Base-by-base conservation (phyloP, 1,284 basidiomycete species). In the Malassezia arunalokei region DNA sequence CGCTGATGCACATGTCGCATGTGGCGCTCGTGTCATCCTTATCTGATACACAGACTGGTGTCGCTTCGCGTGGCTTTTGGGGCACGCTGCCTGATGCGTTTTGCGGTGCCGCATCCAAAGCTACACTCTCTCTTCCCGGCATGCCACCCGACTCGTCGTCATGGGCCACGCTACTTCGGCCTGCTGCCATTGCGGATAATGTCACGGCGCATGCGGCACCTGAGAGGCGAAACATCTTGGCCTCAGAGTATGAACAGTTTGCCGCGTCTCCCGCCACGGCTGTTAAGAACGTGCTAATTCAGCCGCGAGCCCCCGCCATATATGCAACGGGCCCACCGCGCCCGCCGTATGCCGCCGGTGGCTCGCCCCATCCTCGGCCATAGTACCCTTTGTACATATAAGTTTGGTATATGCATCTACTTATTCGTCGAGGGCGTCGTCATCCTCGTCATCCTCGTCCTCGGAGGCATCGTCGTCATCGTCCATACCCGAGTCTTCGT, bases 1-100 rank as follows among this genome's bases (percentile, higher is more conserved):
- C 11, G 39, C 31, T 35, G 43, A 54, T 14, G 38, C 51, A 9
- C 57, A 57, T 8, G 43, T 45, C 5, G 48, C 51, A 8, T 32
- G 33, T 37, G 53, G 45, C 44, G 15, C 58, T 53, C 41, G 56
- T 35, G 47, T 54, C 43, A 51, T 60, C 51, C 50, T 51, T 8
- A 43, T 43, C 15, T 4, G 9, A 14, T 17, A 14, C 56, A 55
- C 49, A 51, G 54, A 24, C 62, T 57, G 33, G 15, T 14, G 59
- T 59, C 11, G 57, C 66, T 38, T 53, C 63, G 32, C 40, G 29
- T 9, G 64, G 64, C 11, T 66, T 56, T 44, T 68, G 63, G 62
- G 67, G 67, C 31, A 64, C 64, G 6, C 49, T 70, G 57, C 30
- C 48, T 12, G 12, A 42, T 17, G n/a, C 33, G 20, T 20, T 9